Base-by-base conservation (phyloP, 2,329 filamentous ascomycete species). In the Penicillium sp. region DNA sequence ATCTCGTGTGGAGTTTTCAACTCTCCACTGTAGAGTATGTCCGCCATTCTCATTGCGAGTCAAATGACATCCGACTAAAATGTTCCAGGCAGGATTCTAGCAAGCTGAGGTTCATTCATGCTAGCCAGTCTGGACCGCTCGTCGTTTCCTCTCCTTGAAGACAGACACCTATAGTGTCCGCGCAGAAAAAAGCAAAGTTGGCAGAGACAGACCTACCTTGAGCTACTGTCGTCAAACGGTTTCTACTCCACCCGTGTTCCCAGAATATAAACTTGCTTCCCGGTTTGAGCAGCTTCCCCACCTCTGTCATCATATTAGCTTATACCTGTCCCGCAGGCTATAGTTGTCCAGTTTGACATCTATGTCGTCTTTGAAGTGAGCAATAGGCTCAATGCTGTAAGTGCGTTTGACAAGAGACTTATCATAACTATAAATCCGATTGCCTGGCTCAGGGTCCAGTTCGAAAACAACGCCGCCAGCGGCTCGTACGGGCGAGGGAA, bases 231-330 rank as follows among this genome's bases (percentile, higher is more conserved):
- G 74, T 76, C 18, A 70, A 23, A 35, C 18, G 19, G n/a, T 65
- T 36, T 34, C 41, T 38, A 44, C 55, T 67, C 36, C 39, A 42
- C 16, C 49, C 56, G 52, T 79, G 77, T 57, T 79, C 77, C 73
- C 77, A 79, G 51, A 79, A 78, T 26, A 80, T 66, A 53, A 79
- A 74, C 41, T 69, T 72, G 11, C 77, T 77, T 1, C 77, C 77
- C 0, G 77, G 77, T 56, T 74, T 79, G 39, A 80, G 58, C 27
- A 79, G 58, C 47, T 70, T 70, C 57, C 74, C 75, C n/a, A 78
- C 53, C 45, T 53, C 58, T n/a, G 49, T 57, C 53, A 63, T 62
- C 26, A 66, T 26, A 79, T 55, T 34, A 74, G 57, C 55, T 69
- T 72, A 58, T 79, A 77, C 58, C 64, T 74, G 56, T 69, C 68